phyloP scores from a whole-genome alignment of 306 rosid genomes.

The Acacia confusa region DNA sequence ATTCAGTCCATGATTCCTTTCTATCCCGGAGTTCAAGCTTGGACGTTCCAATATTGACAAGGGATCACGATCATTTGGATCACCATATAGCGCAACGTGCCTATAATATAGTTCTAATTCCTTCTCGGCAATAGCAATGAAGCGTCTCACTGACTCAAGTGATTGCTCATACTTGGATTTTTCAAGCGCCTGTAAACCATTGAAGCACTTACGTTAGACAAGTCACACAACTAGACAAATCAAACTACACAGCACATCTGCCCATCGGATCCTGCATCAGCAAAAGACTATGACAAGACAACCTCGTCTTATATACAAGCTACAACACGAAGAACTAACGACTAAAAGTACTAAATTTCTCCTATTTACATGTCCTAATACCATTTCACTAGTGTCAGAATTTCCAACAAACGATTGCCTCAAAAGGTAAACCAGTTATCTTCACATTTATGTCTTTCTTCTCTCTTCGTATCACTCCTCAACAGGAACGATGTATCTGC shows the following conservation, averaged over 20 bases:
- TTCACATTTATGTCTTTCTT: not conserved
- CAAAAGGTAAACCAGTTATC: not conserved
- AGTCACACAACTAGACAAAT: not conserved
- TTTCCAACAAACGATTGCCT: not conserved
- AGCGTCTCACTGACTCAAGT: constrained; percentile 76
- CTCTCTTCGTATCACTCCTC: not conserved
- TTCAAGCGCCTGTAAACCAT: constrained; percentile 73
- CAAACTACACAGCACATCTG: not conserved
- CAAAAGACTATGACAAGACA: not conserved
- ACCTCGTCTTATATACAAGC: not conserved
- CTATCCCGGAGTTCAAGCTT: constrained; percentile 32
- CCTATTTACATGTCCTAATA: not conserved
- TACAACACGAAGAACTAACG: not conserved
- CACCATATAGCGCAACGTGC: constrained; percentile 81
- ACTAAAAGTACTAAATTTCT: not conserved
- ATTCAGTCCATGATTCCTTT: constrained; percentile 27
- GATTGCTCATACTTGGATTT: constrained; percentile 91
- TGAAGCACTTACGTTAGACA: constrained; percentile 5
- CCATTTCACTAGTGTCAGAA: not conserved
- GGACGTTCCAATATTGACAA: constrained; percentile 57
- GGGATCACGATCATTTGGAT: constrained; percentile 67
- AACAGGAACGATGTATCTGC: not conserved
- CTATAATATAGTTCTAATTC: constrained; percentile 84
- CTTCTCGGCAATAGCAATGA: constrained; percentile 81
- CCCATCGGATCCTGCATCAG: not conserved